Evolutionary conservation across 345 rosid species (phyloP).

Genomic region (Viola odorata): DNA sequence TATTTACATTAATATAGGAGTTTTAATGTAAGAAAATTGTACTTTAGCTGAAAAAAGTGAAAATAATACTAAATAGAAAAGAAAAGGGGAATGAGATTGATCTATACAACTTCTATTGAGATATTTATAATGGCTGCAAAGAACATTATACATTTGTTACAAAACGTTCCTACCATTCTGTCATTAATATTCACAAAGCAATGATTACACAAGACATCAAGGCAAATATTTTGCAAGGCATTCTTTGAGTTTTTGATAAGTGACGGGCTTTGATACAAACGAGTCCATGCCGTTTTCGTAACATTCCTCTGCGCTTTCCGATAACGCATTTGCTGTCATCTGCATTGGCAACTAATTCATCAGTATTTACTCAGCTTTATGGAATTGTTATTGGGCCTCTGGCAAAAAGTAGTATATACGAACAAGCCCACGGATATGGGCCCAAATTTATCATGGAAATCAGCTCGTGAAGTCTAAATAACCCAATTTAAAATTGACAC

Average conservation of each 20-base stretch:
- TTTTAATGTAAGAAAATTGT: not conserved
- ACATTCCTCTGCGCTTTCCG: slow-evolving; percentile 92
- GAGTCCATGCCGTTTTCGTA: slow-evolving; percentile 92
- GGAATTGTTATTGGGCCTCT: too few relatives aligned
- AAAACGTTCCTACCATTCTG: slow-evolving; percentile 53
- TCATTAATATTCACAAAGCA: slow-evolving; percentile 34
- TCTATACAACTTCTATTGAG: slow-evolving; percentile 28
- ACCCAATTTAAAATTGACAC: too few relatives aligned
- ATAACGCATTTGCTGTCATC: slow-evolving; percentile 93
- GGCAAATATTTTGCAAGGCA: slow-evolving; percentile 59
- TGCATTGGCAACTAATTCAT: slow-evolving; percentile 26
- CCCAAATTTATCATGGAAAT: too few relatives aligned
- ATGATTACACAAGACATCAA: slow-evolving; percentile 37
- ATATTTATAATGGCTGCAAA: slow-evolving; percentile 21
- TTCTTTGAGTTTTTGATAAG: slow-evolving; percentile 66
- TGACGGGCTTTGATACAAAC: slow-evolving; percentile 83
- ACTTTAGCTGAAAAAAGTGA: not conserved
- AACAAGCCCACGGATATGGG: too few relatives aligned
- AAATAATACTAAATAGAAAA: not conserved
- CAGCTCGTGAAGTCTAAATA: too few relatives aligned
- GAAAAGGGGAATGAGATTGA: slow-evolving; percentile 5
- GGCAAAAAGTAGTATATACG: too few relatives aligned
- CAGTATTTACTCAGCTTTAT: not conserved
- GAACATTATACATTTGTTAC: slow-evolving; percentile 32
- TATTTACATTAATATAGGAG: not conserved